Conservation (phyloP, 345 rosid species). For the Eucalyptus marginata region DNA sequence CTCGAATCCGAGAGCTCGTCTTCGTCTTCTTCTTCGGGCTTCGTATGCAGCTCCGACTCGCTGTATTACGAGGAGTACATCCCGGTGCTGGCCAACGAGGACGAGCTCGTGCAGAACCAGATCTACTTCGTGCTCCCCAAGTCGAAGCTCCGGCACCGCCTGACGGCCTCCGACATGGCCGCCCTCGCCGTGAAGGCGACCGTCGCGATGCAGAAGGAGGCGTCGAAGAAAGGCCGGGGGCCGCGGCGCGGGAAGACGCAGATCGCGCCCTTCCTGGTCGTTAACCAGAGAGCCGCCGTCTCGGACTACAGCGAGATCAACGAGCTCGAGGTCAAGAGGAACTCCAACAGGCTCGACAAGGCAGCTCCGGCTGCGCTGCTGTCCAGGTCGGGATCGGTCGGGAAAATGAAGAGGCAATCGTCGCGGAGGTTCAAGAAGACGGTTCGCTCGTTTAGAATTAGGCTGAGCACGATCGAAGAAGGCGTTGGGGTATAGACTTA, state of each 20-base stretch:
- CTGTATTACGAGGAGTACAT: constrained; percentile 8
- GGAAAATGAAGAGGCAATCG: background rate
- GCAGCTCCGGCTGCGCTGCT: background rate
- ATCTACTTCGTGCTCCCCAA: constrained; percentile 15
- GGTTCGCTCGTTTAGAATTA: background rate
- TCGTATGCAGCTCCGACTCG: constrained; percentile 14
- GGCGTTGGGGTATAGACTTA: background rate
- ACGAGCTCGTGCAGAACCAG: background rate
- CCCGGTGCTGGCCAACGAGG: constrained; percentile 1
- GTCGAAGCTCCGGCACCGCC: background rate
- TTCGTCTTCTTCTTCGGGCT: background rate
- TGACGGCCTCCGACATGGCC: constrained; percentile 16
- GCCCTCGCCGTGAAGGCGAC: constrained; percentile 23
- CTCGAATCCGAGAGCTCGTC: background rate
- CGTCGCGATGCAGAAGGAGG: constrained; percentile 3
- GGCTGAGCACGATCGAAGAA: constrained; percentile 4
- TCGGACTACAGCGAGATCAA: background rate
- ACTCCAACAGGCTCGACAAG: background rate
- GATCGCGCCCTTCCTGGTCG: background rate
- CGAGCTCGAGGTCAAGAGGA: background rate
- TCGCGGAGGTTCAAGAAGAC: background rate
- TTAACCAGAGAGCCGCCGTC: background rate
- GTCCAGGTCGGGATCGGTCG: background rate
- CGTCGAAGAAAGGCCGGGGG: background rate
- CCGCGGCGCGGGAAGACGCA: background rate